Evolutionary conservation across 345 rosid species (phyloP).

Genomic region (Turritis glabra): DNA sequence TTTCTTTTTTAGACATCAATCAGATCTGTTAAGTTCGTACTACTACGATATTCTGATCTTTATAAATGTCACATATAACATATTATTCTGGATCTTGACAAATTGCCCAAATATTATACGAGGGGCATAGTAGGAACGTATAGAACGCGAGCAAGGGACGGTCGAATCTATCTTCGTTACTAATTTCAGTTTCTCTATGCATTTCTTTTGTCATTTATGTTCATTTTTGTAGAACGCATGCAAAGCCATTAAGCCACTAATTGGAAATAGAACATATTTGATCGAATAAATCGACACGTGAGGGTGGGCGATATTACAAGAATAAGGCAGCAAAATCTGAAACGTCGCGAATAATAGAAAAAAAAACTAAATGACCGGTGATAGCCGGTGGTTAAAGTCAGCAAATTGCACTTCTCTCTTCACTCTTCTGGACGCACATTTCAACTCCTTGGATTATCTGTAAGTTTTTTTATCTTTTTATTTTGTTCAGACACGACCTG

Average conservation of each 20-base stretch:
- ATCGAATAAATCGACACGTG: not conserved
- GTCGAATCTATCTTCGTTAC: not conserved
- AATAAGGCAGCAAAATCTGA: slow-evolving; percentile 5
- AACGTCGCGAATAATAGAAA: not conserved
- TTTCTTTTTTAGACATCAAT: no score
- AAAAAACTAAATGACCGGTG: not conserved
- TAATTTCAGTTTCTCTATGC: not conserved
- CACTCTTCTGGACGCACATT: slow-evolving; percentile 13
- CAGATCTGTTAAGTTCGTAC: no score
- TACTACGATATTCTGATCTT: not conserved
- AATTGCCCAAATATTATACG: not conserved
- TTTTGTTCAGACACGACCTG: not conserved
- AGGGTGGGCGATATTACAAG: not conserved
- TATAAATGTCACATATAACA: not conserved
- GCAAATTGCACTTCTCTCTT: slow-evolving; percentile 1
- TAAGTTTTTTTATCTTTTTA: not conserved
- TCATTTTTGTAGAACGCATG: not conserved
- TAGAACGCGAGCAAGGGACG: no score
- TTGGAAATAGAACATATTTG: not conserved
- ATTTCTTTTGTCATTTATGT: not conserved
- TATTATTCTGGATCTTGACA: not conserved
- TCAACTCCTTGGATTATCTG: slow-evolving; percentile 19
- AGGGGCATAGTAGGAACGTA: no score
- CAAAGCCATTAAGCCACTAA: not conserved
- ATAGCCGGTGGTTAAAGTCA: slow-evolving; percentile 17